A percentile compares a stretch with the other conserved stretches of the same genome.
Evolutionary conservation across 2,329 filamentous ascomycete genomes (phyloP).

Genomic region (Diplocarpon rosae): DNA sequence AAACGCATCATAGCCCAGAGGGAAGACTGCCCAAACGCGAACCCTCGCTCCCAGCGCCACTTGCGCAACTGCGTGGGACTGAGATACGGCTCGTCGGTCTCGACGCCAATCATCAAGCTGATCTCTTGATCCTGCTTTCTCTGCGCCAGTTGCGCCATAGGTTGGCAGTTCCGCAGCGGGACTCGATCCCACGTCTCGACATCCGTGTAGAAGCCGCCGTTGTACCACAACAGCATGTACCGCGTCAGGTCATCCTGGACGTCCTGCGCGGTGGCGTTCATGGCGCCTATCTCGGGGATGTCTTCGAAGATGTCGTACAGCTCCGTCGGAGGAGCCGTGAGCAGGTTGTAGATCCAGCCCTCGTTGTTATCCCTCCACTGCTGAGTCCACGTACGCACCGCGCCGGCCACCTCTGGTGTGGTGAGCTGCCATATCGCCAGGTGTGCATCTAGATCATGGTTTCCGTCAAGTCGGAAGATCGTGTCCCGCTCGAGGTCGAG

Average conservation of each 20-base stretch:
- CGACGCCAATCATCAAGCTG: constrained; percentile 18
- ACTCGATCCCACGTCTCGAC: constrained; percentile 17
- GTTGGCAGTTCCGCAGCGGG: constrained; percentile 9
- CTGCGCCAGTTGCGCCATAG: constrained; percentile 5
- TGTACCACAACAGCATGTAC: constrained; percentile 18
- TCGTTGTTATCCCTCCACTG: constrained; percentile 15
- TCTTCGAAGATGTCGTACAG: constrained; percentile 9
- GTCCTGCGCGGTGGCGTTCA: constrained; percentile 3
- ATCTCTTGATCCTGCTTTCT: constrained; percentile 3
- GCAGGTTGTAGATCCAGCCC: constrained; percentile 12
- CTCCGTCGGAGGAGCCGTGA: constrained; percentile 1
- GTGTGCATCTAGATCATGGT: constrained; percentile 6
- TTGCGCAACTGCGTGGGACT: constrained; percentile 3
- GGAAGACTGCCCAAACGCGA: constrained; percentile 12
- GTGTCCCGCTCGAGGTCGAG: constrained; percentile 8
- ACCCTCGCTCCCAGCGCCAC: constrained; percentile 14
- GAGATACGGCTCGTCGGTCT: constrained; percentile 19
- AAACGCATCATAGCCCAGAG: constrained; percentile 19
- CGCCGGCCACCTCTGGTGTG: constrained; percentile 1
- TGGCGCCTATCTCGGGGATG: constrained; percentile 9
- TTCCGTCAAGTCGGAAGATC: not conserved
- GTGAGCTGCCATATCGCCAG: constrained; percentile 17
- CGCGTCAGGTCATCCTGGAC: constrained; percentile 12
- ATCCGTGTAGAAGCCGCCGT: constrained; percentile 16
- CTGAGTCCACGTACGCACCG: constrained; percentile 7